Evolutionary conservation across 2,329 filamentous ascomycete species (phyloP).

Genomic region (Colletotrichum tropicicola): DNA sequence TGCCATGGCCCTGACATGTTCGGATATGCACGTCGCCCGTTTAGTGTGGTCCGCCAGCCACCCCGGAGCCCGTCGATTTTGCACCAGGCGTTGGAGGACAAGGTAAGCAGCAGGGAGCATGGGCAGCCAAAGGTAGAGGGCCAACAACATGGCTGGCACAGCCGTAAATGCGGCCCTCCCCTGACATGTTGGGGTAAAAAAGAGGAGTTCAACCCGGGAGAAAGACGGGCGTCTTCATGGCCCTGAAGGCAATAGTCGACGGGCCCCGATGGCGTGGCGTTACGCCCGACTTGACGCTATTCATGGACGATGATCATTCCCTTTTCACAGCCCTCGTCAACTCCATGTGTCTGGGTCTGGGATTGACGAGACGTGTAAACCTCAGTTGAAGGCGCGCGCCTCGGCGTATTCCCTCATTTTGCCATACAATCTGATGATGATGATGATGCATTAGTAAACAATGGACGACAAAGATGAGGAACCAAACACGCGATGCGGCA

Average conservation of each 20-base stretch:
- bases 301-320: neutral
- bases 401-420: neutral
- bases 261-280: conserved; percentile 2
- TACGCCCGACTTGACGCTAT: conserved; percentile 19
- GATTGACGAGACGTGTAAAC: neutral
- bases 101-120: too few relatives aligned
- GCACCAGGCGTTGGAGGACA: too few relatives aligned
- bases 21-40: conserved; percentile 20
- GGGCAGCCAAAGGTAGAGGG: too few relatives aligned
- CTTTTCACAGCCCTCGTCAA: neutral
- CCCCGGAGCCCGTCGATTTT: too few relatives aligned
- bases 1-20: conserved; percentile 22
- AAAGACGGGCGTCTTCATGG: too few relatives aligned
- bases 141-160: too few relatives aligned
- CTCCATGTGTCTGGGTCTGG: neutral
- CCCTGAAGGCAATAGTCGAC: neutral
- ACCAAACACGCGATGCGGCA: too few relatives aligned
- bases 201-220: neutral
- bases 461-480: too few relatives aligned
- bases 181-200: neutral
- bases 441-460: too few relatives aligned
- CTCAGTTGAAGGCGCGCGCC: neutral
- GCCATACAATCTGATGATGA: neutral
- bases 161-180: neutral
- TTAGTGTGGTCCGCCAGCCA: too few relatives aligned